These are phyloP conservation scores for Trichoderma breve DNA, from an alignment of 2,329 filamentous ascomycete genomes.

Conservation along the genomic window DNA sequence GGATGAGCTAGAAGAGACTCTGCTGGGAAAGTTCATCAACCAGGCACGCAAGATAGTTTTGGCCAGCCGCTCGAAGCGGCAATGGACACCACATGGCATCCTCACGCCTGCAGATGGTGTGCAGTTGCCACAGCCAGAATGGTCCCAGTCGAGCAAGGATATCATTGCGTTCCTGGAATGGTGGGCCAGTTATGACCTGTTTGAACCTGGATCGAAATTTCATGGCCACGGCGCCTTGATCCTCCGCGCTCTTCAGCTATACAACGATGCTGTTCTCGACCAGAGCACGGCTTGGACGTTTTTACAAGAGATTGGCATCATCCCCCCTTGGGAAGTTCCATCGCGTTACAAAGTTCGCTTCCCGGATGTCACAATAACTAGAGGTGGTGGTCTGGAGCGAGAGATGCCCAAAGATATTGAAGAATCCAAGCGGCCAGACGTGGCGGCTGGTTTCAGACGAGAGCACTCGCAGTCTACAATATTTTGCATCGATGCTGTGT, in stretches of 20 bases:
- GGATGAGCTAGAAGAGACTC: slow-evolving; percentile 23
- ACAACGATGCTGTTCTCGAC: slow-evolving; percentile 43
- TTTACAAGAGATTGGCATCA: slow-evolving; percentile 71
- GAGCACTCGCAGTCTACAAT: slow-evolving; percentile 59
- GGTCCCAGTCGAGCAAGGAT: slow-evolving; percentile 38
- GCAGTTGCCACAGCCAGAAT: slow-evolving; percentile 26
- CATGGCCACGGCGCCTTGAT: slow-evolving; percentile 63
- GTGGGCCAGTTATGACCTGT: slow-evolving; percentile 60
- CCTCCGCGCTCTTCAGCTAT: slow-evolving; percentile 60
- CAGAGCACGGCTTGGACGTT: slow-evolving; percentile 59
- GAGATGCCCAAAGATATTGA: slow-evolving; percentile 32
- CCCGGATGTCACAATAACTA: slow-evolving; percentile 46
- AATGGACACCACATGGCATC: slow-evolving; percentile 52
- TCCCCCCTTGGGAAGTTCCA: slow-evolving; percentile 68
- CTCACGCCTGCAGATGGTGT: slow-evolving; percentile 31
- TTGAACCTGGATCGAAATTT: slow-evolving; percentile 50
- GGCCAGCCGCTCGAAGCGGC: slow-evolving; percentile 47
- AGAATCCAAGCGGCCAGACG: slow-evolving; percentile 42
- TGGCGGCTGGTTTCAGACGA: slow-evolving; percentile 50
- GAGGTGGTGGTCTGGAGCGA: slow-evolving; percentile 43
- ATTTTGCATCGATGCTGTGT: slow-evolving; percentile 69
- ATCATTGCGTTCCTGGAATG: slow-evolving; percentile 68
- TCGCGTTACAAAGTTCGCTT: slow-evolving; percentile 60
- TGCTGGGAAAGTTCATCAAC: slow-evolving; percentile 46
- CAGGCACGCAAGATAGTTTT: slow-evolving; percentile 52